phyloP scores from a whole-genome alignment of 139 green algal genomes.

The Chlamydomonas eustigma region DNA sequence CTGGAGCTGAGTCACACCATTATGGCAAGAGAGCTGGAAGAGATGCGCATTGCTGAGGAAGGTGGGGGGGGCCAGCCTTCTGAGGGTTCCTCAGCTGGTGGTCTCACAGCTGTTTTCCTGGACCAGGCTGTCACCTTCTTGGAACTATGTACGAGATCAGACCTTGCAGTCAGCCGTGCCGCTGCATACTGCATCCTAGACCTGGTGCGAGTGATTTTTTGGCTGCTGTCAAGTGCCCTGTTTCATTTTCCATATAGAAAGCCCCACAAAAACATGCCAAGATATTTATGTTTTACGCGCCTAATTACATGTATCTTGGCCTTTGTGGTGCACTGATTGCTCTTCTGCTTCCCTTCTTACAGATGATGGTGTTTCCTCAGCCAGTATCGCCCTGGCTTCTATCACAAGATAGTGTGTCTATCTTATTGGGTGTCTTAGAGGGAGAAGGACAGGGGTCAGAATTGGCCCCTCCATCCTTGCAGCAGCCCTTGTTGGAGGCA shows the following conservation, averaged over 20 bases:
- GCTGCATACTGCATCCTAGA: slow-evolving; percentile 34
- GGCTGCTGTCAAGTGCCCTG: neutral
- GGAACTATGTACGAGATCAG: slow-evolving; percentile 43
- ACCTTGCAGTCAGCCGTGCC: slow-evolving; percentile 32
- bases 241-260: slow-evolving; percentile 4
- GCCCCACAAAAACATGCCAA: no score
- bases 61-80: neutral
- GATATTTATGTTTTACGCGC: no score
- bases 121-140: slow-evolving; percentile 11
- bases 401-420: slow-evolving; percentile 27
- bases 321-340: no score
- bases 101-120: neutral
- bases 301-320: no score
- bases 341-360: neutral
- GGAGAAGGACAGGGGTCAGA: slow-evolving; percentile 29
- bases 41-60: slow-evolving; percentile 16
- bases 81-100: neutral
- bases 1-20: slow-evolving; percentile 65
- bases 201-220: slow-evolving; percentile 18
- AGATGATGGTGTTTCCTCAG: neutral
- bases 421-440: slow-evolving; percentile 30
- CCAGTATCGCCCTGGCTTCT: slow-evolving; percentile 46
- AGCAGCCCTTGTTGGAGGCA: slow-evolving; percentile 49
- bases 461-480: slow-evolving; percentile 23
- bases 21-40: slow-evolving; percentile 25